phyloP scores from a whole-genome alignment of 306 rosid species.

The Casuarina glauca region DNA sequence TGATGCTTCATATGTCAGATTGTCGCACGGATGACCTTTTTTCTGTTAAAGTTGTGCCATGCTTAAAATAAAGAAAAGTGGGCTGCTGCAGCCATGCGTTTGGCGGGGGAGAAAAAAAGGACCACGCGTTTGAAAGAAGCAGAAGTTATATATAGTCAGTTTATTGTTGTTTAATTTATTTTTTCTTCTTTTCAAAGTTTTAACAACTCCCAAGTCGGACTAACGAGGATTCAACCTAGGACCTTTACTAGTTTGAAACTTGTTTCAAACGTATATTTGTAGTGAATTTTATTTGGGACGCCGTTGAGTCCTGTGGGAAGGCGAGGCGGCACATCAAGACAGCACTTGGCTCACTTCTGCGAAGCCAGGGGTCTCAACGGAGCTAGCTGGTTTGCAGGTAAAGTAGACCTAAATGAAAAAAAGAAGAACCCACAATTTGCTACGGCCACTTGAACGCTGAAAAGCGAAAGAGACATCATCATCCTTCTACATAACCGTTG shows the following conservation, averaged over 20 bases:
- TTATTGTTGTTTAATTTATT: not conserved
- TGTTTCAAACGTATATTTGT: no score
- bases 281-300: no score
- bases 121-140: not conserved
- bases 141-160: not conserved
- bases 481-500: conserved; percentile 55
- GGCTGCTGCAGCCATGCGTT: not conserved
- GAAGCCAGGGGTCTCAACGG: no score
- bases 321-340: not conserved
- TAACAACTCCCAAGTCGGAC: not conserved
- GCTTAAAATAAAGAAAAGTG: not conserved
- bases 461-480: conserved; percentile 12
- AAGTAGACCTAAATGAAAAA: not conserved
- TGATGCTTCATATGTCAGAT: not conserved
- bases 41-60: not conserved
- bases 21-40: not conserved
- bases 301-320: no score
- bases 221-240: no score
- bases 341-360: no score
- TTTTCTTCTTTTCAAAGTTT: not conserved
- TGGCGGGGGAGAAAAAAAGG: no score
- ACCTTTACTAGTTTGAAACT: no score
- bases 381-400: not conserved
- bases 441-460: not conserved
- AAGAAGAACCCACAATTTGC: not conserved